These are phyloP conservation scores for Lasiodiplodia citricola DNA, from an alignment of 2,329 filamentous ascomycete species.

Conservation along the genomic window DNA sequence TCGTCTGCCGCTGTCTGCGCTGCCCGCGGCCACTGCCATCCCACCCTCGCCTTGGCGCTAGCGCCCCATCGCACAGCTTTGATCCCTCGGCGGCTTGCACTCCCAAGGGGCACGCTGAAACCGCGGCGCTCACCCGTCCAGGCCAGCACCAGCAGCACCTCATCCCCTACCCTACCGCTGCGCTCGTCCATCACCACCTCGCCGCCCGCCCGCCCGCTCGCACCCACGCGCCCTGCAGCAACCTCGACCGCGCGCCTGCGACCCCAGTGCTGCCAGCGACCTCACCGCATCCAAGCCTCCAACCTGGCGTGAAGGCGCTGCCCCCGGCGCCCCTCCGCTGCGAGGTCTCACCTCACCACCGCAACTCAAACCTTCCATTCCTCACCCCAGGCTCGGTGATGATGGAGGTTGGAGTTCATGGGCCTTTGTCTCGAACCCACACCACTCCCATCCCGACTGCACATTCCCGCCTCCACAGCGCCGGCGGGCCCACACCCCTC, in stretches of 20 bases:
- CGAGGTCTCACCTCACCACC: conserved; percentile 27
- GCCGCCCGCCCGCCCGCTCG: conserved; percentile 20
- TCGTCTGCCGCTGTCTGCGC: conserved; percentile 22
- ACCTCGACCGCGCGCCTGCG: conserved; percentile 11
- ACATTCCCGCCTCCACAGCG: conserved; percentile 29
- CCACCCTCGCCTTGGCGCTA: conserved; percentile 21
- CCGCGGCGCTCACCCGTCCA: conserved; percentile 25
- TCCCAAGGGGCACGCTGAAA: conserved; percentile 27
- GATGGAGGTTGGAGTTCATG: conserved; percentile 45
- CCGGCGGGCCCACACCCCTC: conserved; percentile 44
- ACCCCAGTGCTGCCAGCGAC: conserved; percentile 20
- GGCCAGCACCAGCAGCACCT: conserved; percentile 26
- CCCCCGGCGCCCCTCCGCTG: conserved; percentile 25
- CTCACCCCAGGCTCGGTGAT: conserved; percentile 26
- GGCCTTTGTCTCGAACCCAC: conserved; percentile 35
- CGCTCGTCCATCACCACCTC: conserved; percentile 26
- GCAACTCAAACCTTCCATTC: conserved; percentile 18
- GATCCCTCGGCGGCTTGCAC: conserved; percentile 15
- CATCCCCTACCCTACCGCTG: conserved; percentile 28
- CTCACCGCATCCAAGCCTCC: conserved; percentile 12
- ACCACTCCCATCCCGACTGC: conserved; percentile 32
- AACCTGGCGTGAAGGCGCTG: conserved; percentile 27
- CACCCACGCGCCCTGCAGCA: conserved; percentile 21
- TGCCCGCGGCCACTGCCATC: conserved; percentile 24
- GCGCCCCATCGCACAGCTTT: conserved; percentile 20